These are phyloP conservation scores for Tolypocladium sp. DNA, from an alignment of 2,329 filamentous ascomycete species.

Conservation along the genomic window DNA sequence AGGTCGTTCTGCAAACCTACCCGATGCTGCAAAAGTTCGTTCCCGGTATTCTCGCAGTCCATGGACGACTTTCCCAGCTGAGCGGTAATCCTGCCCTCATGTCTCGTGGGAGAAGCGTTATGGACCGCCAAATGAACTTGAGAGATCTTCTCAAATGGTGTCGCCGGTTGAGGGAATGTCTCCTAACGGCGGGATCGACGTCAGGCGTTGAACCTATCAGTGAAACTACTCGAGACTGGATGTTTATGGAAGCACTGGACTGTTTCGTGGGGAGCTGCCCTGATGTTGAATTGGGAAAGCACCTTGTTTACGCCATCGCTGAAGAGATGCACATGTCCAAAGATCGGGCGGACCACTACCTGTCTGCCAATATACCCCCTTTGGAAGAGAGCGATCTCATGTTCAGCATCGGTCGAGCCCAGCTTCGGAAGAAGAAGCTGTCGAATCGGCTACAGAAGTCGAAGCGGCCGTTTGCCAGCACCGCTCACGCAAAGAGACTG, in stretches of 20 bases:
- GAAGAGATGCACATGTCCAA: slow-evolving; percentile 81
- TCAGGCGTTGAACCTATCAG: slow-evolving; percentile 61
- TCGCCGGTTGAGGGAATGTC: slow-evolving; percentile 58
- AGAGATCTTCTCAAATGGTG: slow-evolving; percentile 91
- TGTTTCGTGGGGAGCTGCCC: slow-evolving; percentile 81
- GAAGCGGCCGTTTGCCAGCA: slow-evolving; percentile 73
- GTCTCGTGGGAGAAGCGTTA: slow-evolving; percentile 29
- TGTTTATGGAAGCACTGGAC: slow-evolving; percentile 89
- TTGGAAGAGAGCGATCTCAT: slow-evolving; percentile 51
- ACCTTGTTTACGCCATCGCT: slow-evolving; percentile 62
- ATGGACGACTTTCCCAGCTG: slow-evolving; percentile 41
- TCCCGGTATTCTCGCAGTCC: slow-evolving; percentile 50
- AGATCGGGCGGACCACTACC: slow-evolving; percentile 69
- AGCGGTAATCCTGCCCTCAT: slow-evolving; percentile 32
- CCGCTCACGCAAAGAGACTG: slow-evolving; percentile 71
- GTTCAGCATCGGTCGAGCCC: slow-evolving; percentile 58
- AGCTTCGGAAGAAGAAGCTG: slow-evolving; percentile 47
- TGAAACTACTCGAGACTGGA: slow-evolving; percentile 67
- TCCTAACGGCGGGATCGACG: slow-evolving; percentile 52
- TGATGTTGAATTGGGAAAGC: slow-evolving; percentile 48
- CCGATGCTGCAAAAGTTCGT: slow-evolving; percentile 58
- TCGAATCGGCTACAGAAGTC: slow-evolving; percentile 41
- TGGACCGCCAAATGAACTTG: slow-evolving; percentile 51
- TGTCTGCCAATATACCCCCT: slow-evolving; percentile 62
- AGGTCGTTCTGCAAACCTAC: slow-evolving; percentile 63